Evolutionary conservation across 176 grass and related monocot species (phyloP).

Genomic region (Alloteropsis semialata): DNA sequence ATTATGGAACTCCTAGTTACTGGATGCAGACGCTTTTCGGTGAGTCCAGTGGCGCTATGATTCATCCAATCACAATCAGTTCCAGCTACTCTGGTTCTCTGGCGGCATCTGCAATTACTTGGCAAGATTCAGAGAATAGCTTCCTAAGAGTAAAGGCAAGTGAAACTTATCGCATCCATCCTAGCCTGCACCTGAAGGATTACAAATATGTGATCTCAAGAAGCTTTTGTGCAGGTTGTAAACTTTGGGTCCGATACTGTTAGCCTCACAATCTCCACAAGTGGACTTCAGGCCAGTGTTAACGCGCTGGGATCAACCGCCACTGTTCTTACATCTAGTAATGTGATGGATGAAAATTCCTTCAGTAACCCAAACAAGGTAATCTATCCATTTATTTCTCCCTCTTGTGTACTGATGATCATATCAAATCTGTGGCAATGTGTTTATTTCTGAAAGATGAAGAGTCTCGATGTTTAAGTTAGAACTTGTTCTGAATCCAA

Average conservation of each 20-base stretch:
- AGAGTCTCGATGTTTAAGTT: too few relatives aligned
- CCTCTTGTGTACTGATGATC: too few relatives aligned
- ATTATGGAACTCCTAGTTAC: constrained; percentile 62
- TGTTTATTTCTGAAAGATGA: too few relatives aligned
- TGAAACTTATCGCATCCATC: not conserved
- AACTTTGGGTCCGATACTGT: constrained; percentile 45
- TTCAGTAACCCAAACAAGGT: constrained; percentile 67
- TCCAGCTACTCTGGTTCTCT: constrained; percentile 53
- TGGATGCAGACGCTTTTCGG: constrained; percentile 57
- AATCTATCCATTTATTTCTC: too few relatives aligned
- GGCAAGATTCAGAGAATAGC: constrained; percentile 33
- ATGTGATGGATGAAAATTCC: constrained; percentile 81
- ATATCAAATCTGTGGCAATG: too few relatives aligned
- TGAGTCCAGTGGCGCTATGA: constrained; percentile 59
- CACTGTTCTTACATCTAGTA: constrained; percentile 62
- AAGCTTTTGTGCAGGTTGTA: constrained; percentile 40
- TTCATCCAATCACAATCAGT: constrained; percentile 55
- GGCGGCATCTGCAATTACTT: constrained; percentile 53
- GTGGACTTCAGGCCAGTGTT: constrained; percentile 44
- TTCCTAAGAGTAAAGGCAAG: constrained; percentile 60
- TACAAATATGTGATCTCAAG: not conserved
- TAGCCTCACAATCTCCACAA: constrained; percentile 32
- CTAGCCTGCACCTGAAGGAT: not conserved
- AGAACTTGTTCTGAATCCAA: not conserved
- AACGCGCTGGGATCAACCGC: constrained; percentile 31